Evolutionary conservation across 164 flowering plant species (phyloP), one percentile per base, ranked within the genome.

Genomic region (Sextonia rubra): DNA sequence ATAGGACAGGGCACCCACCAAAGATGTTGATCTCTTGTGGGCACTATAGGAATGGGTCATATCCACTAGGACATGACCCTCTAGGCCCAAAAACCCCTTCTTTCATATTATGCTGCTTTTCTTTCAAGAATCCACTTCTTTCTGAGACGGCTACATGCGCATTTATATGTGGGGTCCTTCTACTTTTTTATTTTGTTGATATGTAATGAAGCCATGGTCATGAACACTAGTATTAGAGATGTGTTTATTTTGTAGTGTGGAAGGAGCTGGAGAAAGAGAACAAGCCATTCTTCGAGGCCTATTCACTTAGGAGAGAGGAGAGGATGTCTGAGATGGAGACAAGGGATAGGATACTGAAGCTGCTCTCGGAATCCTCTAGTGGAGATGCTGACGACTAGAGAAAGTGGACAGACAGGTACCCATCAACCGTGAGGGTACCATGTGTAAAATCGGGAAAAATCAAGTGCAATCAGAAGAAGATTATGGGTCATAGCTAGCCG

Each of bases 181-280:
- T 24, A n/a, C 25, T 61, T 24, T 14, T 70, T 7, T 47, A 4
- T 37, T 37, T 7, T 37, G 44, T 37, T 37, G 44, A 7, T 32
- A 32, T 0, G 44, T 7, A 7, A 32, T 23, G 69, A 15, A 17
- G 17, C 14, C 11, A 3, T 18, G 6, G 3, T 49, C 25, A 2
- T 70, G 32, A 20, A 44, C 9, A 22, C 1, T 0, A 15, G 12
- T 29, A 27, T 3, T 64, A 14, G 14, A 11, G 7, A 26, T 64
- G 37, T 1, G 25, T 64, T 55, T 24, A 22, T 63, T 9, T 48
- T 70, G 78, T 73, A 93, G 98, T 93, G 71, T 93, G 98, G 98
- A 85, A 90, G 63, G 98, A 91, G 75, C 74, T 93, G 56, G 97
- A 91, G 86, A 93, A 91, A 64, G 97, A 87, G 88, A 93, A 93